Percentiles rank a stretch among this genome's conserved stretches.
These are phyloP conservation scores for Corinectria fuckeliana DNA, from an alignment of 2,329 filamentous ascomycete genomes.

Conservation along the genomic window DNA sequence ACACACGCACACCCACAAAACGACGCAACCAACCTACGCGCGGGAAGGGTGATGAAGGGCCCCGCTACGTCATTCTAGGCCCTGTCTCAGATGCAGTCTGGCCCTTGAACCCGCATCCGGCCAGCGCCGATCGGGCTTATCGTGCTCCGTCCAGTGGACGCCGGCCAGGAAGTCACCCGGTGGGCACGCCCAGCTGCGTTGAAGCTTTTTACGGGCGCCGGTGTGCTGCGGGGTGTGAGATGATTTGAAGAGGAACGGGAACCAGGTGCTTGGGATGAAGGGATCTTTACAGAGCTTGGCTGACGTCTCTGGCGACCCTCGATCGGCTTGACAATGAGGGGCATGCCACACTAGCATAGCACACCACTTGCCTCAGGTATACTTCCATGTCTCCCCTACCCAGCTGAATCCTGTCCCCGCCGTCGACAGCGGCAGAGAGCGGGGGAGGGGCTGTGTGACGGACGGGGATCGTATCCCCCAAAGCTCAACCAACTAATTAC, in stretches of 20 bases:
- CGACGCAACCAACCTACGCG: not conserved
- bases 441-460: conserved; percentile 5
- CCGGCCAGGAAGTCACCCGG: conserved; percentile 5
- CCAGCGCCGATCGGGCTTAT: conserved; percentile 11
- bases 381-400: not conserved
- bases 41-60: not conserved
- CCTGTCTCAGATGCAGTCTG: conserved; percentile 15
- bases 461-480: not conserved
- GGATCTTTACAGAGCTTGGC: no score
- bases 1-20: conserved; percentile 2
- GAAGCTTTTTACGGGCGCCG: conserved; percentile 11
- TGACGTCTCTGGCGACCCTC: not conserved
- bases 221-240: not conserved
- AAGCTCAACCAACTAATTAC: no score
- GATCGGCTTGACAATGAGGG: not conserved
- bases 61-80: conserved; percentile 35
- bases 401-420: conserved; percentile 2
- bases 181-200: not conserved
- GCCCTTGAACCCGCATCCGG: not conserved
- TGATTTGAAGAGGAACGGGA: not conserved
- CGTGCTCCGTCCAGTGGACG: conserved; percentile 7
- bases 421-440: not conserved
- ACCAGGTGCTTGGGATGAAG: not conserved
- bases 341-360: not conserved
- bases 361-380: not conserved